Evolutionary conservation across 441 rosid species (phyloP).

Genomic region (Aleurites moluccanus): DNA sequence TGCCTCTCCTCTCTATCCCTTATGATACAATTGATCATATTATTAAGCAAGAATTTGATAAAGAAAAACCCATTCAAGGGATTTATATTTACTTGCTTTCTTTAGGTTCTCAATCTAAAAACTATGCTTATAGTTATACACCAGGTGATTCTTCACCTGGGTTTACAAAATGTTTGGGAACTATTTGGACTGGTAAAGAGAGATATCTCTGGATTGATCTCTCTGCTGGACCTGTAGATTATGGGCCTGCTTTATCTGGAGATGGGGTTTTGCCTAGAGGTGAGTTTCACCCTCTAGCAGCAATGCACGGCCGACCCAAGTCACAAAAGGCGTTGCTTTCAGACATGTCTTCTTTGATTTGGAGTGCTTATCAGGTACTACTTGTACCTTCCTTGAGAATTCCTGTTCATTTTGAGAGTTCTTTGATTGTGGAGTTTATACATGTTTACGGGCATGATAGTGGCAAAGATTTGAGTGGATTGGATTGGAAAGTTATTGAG

Average conservation of each 20-base stretch:
- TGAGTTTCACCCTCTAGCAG: slow-evolving; percentile 87
- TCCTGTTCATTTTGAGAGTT: slow-evolving; percentile 76
- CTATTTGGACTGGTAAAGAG: slow-evolving; percentile 82
- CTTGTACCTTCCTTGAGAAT: slow-evolving; percentile 84
- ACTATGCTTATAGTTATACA: slow-evolving; percentile 70
- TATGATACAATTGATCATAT: slow-evolving; percentile 53
- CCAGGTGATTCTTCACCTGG: slow-evolving; percentile 83
- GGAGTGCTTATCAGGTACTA: slow-evolving; percentile 91
- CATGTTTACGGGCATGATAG: slow-evolving; percentile 62
- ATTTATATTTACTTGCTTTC: slow-evolving; percentile 70
- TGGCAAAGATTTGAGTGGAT: slow-evolving; percentile 49
- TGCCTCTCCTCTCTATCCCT: slow-evolving; percentile 57
- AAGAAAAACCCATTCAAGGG: slow-evolving; percentile 63
- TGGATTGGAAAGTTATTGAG: slow-evolving; percentile 72
- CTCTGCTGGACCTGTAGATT: slow-evolving; percentile 89
- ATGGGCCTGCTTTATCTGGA: slow-evolving; percentile 90
- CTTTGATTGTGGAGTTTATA: slow-evolving; percentile 78
- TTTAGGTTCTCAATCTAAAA: slow-evolving; percentile 52
- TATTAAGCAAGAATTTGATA: slow-evolving; percentile 59
- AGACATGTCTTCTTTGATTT: slow-evolving; percentile 73
- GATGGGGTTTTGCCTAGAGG: slow-evolving; percentile 90
- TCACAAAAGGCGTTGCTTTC: slow-evolving; percentile 71
- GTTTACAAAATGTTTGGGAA: slow-evolving; percentile 74
- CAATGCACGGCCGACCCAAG: slow-evolving; percentile 82
- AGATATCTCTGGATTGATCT: slow-evolving; percentile 91